Conservation (phyloP, 176 grass and related monocot species). For the Aegilops umbellulata region DNA sequence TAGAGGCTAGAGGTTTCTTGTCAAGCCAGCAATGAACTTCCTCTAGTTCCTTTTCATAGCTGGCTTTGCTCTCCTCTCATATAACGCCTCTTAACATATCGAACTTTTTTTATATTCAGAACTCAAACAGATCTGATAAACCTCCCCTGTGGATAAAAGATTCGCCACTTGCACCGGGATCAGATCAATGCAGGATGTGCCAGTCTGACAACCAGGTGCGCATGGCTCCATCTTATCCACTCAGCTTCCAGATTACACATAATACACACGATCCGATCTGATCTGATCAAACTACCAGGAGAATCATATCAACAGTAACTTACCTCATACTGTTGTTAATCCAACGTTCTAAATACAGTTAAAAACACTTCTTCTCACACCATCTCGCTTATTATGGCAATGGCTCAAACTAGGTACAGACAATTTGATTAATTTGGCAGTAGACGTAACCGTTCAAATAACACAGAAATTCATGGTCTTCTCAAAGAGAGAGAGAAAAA, state of each 20-base stretch:
- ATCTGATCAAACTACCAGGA: neutral
- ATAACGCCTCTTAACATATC: neutral
- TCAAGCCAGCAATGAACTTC: constrained; percentile 12
- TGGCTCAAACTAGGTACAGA: neutral
- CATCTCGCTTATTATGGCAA: neutral
- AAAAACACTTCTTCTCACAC: neutral
- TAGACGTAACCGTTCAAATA: neutral
- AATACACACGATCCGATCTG: neutral
- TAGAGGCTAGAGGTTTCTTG: neutral
- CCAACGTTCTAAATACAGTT: too few species aligned
- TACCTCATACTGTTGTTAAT: too few species aligned
- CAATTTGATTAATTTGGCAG: neutral
- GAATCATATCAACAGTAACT: neutral
- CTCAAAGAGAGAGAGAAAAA: neutral
- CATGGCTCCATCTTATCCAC: constrained; percentile 2
- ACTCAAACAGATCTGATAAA: neutral
- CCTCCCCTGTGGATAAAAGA: neutral
- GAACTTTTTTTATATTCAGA: neutral
- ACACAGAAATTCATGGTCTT: neutral
- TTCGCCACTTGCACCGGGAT: constrained; percentile 19
- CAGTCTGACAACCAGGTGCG: neutral
- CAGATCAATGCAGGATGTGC: neutral
- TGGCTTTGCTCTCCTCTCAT: too few species aligned
- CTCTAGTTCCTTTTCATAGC: neutral
- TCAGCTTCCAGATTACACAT: constrained; percentile 9